A percentile compares a stretch with the other conserved stretches of the same genome.
Conservation (phyloP, 768 basidiomycete species). For the Termitomyces bulborhizus region DNA sequence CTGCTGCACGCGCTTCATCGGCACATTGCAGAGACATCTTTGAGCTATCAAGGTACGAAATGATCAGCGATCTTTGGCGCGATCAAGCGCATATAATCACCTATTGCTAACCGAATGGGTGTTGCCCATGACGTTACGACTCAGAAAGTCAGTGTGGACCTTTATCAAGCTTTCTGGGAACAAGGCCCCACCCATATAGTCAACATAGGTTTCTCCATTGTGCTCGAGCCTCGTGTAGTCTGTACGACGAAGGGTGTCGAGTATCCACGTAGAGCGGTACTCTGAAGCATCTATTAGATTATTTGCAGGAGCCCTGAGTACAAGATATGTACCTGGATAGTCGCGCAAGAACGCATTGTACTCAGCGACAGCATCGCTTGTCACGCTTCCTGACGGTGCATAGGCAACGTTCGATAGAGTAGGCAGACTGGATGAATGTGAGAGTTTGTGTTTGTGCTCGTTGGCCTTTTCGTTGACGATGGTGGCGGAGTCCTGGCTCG, state of each 20-base stretch:
- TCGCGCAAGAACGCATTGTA: conserved; percentile 45
- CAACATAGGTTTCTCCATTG: conserved; percentile 70
- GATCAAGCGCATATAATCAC: conserved; percentile 38
- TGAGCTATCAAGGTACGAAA: conserved; percentile 40
- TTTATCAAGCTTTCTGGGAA: conserved; percentile 75
- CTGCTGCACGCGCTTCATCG: conserved; percentile 62
- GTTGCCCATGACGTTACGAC: conserved; percentile 64
- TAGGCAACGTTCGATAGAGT: conserved; percentile 19
- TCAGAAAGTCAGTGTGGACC: conserved; percentile 66
- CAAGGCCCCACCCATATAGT: conserved; percentile 81
- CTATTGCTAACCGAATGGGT: conserved; percentile 81
- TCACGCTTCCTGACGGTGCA: conserved; percentile 20
- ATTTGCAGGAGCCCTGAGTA: neutral
- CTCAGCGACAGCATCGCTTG: conserved; percentile 32
- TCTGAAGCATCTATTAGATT: conserved; percentile 25
- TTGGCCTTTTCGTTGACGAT: conserved; percentile 24
- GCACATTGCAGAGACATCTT: conserved; percentile 61
- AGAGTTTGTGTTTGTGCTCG: conserved; percentile 19
- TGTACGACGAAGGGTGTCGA: conserved; percentile 59
- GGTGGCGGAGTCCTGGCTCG: conserved; percentile 32
- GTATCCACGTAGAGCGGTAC: conserved; percentile 63
- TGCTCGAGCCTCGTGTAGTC: conserved; percentile 58
- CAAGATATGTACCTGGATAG: conserved; percentile 25
- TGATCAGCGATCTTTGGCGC: conserved; percentile 4
- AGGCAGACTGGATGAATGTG: conserved; percentile 13